Conservation (phyloP, 2,329 filamentous ascomycete species). For the Rhexocercosporidium sp. region DNA sequence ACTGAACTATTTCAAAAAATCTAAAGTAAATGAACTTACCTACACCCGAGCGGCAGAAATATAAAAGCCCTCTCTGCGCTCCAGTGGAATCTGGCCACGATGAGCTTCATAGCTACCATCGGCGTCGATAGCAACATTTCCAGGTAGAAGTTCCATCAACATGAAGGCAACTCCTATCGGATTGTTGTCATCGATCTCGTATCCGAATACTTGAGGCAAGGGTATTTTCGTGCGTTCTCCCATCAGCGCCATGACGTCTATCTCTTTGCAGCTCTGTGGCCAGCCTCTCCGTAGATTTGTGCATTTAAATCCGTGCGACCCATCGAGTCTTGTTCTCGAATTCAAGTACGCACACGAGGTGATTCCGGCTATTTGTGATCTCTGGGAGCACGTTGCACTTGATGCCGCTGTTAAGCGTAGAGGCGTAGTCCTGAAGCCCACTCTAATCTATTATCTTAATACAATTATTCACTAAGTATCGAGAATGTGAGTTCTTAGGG, state of each 20-base stretch:
- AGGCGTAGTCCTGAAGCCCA: background rate
- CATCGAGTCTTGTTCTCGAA: constrained; percentile 1
- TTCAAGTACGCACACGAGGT: background rate
- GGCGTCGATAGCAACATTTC: background rate
- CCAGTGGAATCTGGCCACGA: background rate
- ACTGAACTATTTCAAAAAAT: background rate
- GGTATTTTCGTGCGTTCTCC: background rate
- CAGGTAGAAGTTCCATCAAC: background rate
- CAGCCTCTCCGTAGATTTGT: background rate
- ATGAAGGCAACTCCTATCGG: background rate
- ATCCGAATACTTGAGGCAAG: background rate
- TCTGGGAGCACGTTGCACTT: background rate
- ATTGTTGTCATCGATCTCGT: background rate
- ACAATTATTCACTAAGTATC: background rate
- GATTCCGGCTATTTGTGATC: background rate
- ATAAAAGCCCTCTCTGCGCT: background rate
- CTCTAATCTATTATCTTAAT: background rate
- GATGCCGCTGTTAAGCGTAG: background rate
- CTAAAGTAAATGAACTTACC: background rate
- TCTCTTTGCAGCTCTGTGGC: background rate
- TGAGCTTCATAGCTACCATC: background rate
- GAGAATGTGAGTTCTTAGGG: background rate
- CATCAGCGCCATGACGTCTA: background rate
- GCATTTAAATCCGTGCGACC: background rate
- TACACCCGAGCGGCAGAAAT: background rate